phyloP scores from a whole-genome alignment of 305 asterid species.

The Solanum chacoense region DNA sequence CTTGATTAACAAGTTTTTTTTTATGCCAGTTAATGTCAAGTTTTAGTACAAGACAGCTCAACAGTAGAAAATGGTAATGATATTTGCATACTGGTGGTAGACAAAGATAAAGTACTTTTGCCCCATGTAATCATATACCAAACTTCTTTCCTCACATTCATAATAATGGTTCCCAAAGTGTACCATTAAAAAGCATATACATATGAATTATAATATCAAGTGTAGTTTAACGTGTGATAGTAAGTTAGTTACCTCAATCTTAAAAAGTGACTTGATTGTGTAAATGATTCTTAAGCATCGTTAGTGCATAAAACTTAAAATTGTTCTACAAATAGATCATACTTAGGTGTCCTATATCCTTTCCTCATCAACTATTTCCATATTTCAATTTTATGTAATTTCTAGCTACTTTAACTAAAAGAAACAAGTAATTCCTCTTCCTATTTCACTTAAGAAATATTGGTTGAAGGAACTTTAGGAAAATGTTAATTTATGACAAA shows the following conservation, averaged over 20 bases:
- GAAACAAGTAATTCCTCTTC: too few relatives aligned
- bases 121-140: background rate
- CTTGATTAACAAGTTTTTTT: background rate
- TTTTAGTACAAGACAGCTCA: background rate
- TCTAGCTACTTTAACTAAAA: too few relatives aligned
- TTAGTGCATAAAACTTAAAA: background rate
- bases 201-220: background rate
- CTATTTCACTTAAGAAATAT: too few relatives aligned
- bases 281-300: background rate
- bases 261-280: too few relatives aligned
- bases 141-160: background rate
- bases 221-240: too few relatives aligned
- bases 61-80: background rate
- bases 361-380: too few relatives aligned
- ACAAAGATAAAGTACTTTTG: background rate
- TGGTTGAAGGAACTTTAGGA: too few relatives aligned
- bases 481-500: background rate
- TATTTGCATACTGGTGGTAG: background rate
- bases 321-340: background rate
- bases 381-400: too few relatives aligned
- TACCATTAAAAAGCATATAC: background rate
- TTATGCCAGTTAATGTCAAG: background rate
- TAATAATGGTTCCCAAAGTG: background rate
- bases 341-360: background rate
- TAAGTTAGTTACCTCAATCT: fast-evolving